A percentile compares a stretch with the other conserved stretches of the same genome.
phyloP scores from a whole-genome alignment of 306 rosid species.

The Casuarina glauca region DNA sequence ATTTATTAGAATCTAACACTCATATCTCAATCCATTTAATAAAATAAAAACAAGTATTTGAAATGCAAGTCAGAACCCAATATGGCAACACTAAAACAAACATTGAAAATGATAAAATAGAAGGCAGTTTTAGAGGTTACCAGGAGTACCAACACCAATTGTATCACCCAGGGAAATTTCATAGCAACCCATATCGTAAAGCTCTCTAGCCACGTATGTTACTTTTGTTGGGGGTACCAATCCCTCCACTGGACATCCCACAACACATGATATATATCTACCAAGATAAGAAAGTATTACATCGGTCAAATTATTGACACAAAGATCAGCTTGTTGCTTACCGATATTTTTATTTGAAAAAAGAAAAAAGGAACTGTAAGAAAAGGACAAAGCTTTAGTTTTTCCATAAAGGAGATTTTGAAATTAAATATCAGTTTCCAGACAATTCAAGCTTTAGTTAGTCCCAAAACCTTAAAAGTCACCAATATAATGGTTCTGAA shows the following conservation, averaged over 20 bases:
- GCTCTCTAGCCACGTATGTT: conserved; percentile 80
- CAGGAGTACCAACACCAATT: conserved; percentile 95
- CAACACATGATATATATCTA: conserved; percentile 91
- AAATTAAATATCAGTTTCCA: neutral
- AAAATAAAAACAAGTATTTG: neutral
- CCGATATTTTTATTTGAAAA: no score
- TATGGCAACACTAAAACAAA: neutral
- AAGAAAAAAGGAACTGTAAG: neutral
- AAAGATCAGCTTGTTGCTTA: neutral
- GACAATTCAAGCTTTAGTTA: neutral
- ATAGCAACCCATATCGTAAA: conserved; percentile 76
- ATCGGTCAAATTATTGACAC: conserved; percentile 10
- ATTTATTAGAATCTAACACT: conserved; percentile 18
- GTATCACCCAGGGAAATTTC: conserved; percentile 98
- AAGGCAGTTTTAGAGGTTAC: conserved; percentile 44
- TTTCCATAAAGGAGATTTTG: neutral
- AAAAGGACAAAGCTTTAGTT: neutral
- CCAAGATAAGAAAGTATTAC: conserved; percentile 20
- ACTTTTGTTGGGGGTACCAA: conserved; percentile 69
- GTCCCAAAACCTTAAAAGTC: neutral
- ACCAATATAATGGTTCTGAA: neutral
- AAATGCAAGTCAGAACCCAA: conserved; percentile 17
- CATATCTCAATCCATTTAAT: conserved; percentile 13
- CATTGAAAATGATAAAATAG: conserved; percentile 4
- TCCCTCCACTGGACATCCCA: conserved; percentile 95